Conservation (phyloP, 225 moss, liverwort and hornwort genomes). For the Takakia lepidozioides region DNA sequence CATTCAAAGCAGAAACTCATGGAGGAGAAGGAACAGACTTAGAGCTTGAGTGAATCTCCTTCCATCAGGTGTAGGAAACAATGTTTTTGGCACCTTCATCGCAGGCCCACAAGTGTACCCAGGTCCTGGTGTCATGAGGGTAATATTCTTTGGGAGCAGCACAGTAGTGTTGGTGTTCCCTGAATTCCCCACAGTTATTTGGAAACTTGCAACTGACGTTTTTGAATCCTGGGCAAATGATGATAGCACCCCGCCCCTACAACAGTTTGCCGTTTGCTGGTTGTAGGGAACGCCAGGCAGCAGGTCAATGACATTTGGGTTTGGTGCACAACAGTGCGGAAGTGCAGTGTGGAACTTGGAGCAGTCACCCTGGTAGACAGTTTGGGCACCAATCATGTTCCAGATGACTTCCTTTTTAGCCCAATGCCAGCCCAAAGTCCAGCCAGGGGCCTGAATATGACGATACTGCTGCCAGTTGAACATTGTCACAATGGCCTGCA, state of each 20-base stretch:
- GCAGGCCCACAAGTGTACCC: conserved; percentile 48
- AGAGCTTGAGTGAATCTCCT: conserved; percentile 32
- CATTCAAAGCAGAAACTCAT: no score
- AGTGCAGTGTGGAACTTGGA: conserved; percentile 1
- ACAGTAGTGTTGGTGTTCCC: conserved; percentile 24
- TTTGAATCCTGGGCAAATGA: conserved; percentile 36
- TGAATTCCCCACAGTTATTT: conserved; percentile 32
- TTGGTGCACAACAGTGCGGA: conserved; percentile 50
- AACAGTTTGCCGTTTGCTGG: conserved; percentile 61
- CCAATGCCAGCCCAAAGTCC: conserved; percentile 60
- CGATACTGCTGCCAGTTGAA: conserved; percentile 47
- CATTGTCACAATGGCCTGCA: conserved; percentile 58
- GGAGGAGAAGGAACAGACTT: conserved; percentile 23
- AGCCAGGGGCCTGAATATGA: conserved; percentile 51
- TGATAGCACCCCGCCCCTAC: conserved; percentile 51
- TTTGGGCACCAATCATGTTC: conserved; percentile 53
- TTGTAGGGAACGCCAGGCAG: conserved; percentile 60
- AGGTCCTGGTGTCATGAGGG: conserved; percentile 46
- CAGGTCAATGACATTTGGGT: conserved; percentile 45
- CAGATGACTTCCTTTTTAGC: conserved; percentile 50
- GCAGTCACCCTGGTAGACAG: conserved; percentile 54
- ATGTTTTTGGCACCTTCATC: background rate
- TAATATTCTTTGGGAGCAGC: conserved; percentile 34
- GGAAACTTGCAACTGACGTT: conserved; percentile 34
- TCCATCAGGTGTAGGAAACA: conserved; percentile 28